Conservation (phyloP, 140 eudicot species). For the Cichorium intybus region DNA sequence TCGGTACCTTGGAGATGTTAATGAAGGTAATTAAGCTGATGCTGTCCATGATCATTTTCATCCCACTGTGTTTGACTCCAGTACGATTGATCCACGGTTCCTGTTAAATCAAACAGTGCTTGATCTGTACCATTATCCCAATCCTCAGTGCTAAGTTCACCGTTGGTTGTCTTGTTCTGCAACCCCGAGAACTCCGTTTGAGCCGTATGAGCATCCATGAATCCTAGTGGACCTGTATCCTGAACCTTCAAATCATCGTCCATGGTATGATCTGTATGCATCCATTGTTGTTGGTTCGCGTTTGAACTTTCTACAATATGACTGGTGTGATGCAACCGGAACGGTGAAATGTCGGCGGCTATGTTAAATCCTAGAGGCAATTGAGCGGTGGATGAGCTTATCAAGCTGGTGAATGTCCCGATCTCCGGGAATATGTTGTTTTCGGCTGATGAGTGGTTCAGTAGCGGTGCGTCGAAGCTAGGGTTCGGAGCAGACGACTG, state of each 20-base stretch:
- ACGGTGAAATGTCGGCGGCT: constrained; percentile 33
- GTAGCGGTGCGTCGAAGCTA: constrained; percentile 29
- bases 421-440: constrained; percentile 48
- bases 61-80: constrained; percentile 68
- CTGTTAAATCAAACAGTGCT: constrained; percentile 58
- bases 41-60: constrained; percentile 30
- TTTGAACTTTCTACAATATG: constrained; percentile 17
- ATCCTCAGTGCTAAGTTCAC: constrained; percentile 39
- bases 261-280: constrained; percentile 13
- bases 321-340: constrained; percentile 27
- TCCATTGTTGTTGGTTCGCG: constrained; percentile 26
- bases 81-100: constrained; percentile 57
- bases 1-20: constrained; percentile 33
- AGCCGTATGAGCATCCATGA: constrained; percentile 27
- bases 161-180: constrained; percentile 21
- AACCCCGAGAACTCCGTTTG: constrained; percentile 31
- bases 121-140: constrained; percentile 56
- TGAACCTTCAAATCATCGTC: constrained; percentile 36
- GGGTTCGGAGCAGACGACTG: constrained; percentile 26
- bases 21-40: constrained; percentile 56
- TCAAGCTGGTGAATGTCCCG: constrained; percentile 48
- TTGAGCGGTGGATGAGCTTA: constrained; percentile 38
- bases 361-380: constrained; percentile 36
- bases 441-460: constrained; percentile 27
- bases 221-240: constrained; percentile 13